Evolutionary conservation across 2,329 filamentous ascomycete species (phyloP), one percentile per base, ranked within the genome.

Genomic region (Phialocephala subalpina): DNA sequence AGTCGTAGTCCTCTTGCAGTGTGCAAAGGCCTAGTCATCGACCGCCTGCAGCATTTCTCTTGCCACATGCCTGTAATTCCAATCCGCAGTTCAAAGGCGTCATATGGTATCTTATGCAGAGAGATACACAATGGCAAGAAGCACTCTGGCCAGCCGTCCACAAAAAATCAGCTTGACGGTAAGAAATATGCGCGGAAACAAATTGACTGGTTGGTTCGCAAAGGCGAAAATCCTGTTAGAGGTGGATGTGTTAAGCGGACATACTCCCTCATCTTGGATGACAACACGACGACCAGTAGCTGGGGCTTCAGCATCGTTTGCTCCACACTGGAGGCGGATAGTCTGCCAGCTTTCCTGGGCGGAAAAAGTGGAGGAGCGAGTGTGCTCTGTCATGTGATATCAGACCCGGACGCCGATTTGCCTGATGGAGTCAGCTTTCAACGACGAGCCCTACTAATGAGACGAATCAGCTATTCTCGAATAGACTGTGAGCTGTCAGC

Each of bases 11-110:
- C n/a, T 11, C n/a, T 49, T 3, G 20, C 45, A 22, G 45, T 49
- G 1, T 49, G 45, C n/a, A 49, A 49, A 25, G 45, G 45, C 45
- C 20, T 49, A 12, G 45, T 49, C n/a, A 49, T 49, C 45, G 45
- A 49, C 14, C 45, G 45, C 45, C 20, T 49, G 11, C 45, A 49
- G 45, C 5, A 49, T 18, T 42, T 42, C 40, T 42, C 40, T 2
- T 2, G 18, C 11, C 40, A 42, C 12, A 1, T 42, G 16, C 40
- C 40, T 42, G 40, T 42, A 16, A 42, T 42, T 18, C 29, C 29
- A 9, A 42, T 42, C 12, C 40, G 40, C n/a, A 49, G n/a, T 22
- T 7, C 45, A n/a, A 22, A 49, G 7, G 45, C n/a, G 45, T 25
- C 20, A 20, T 25, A 22, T n/a, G 45, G 20, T 9, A 25, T 25